These are phyloP conservation scores for Arabidopsis suecica DNA, from an alignment of 345 rosid species.

Conservation along the genomic window DNA sequence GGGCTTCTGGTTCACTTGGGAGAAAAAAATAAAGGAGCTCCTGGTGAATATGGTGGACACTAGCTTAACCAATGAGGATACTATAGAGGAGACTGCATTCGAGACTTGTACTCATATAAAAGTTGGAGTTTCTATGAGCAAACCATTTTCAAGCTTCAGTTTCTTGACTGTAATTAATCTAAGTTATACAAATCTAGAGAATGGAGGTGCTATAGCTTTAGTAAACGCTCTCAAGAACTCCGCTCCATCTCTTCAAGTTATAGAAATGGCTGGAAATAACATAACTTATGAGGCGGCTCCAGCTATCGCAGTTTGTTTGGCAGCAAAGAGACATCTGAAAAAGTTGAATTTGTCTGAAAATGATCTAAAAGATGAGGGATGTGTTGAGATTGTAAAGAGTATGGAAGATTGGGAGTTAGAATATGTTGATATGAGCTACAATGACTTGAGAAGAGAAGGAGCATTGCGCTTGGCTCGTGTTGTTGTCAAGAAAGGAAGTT, in stretches of 20 bases:
- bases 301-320: constrained; percentile 56
- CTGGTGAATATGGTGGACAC: neutral
- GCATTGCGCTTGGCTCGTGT: constrained; percentile 66
- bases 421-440: constrained; percentile 67
- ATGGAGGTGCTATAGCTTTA: constrained; percentile 62
- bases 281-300: constrained; percentile 70
- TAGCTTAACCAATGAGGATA: constrained; percentile 63
- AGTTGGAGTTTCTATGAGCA: constrained; percentile 67
- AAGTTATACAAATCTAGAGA: constrained; percentile 77
- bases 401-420: constrained; percentile 54
- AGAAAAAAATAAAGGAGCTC: neutral
- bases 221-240: constrained; percentile 61
- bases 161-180: constrained; percentile 63
- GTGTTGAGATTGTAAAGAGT: constrained; percentile 57
- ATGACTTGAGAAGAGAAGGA: constrained; percentile 59
- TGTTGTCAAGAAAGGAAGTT: constrained; percentile 62
- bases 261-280: constrained; percentile 87
- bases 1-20: neutral
- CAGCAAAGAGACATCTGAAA: constrained; percentile 55
- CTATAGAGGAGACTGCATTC: constrained; percentile 65
- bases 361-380: constrained; percentile 78
- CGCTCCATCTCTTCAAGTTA: constrained; percentile 65
- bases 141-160: constrained; percentile 55
- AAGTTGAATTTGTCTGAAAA: constrained; percentile 78
- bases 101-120: constrained; percentile 55